phyloP scores from a whole-genome alignment of 2,329 filamentous ascomycete species.

The Akanthomyces muscarius region DNA sequence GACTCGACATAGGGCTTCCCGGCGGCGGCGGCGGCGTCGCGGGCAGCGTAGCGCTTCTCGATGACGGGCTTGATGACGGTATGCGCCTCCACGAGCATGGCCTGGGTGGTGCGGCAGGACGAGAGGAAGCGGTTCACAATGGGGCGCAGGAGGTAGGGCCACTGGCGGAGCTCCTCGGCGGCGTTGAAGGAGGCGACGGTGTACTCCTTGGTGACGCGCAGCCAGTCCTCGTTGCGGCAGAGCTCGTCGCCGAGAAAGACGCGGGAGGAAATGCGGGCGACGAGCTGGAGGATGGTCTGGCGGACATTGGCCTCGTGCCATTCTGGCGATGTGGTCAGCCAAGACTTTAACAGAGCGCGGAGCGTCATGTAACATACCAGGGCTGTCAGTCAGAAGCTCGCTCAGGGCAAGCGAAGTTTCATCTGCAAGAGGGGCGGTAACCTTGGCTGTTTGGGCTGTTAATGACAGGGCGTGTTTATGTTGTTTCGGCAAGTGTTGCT shows the following conservation, averaged over 20 bases:
- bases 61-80: constrained; percentile 36
- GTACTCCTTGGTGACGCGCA: constrained; percentile 43
- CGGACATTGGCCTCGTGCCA: constrained; percentile 19
- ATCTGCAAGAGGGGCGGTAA: constrained; percentile 15
- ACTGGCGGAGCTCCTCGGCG: constrained; percentile 31
- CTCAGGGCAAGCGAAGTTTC: constrained; percentile 13
- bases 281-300: constrained; percentile 17
- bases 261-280: constrained; percentile 27
- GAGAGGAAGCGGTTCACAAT: constrained; percentile 43
- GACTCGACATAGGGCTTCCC: constrained; percentile 37
- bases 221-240: constrained; percentile 41
- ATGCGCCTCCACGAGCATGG: constrained; percentile 12
- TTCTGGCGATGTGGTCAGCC: constrained; percentile 3
- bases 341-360: neutral
- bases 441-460: constrained; percentile 7
- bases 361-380: neutral
- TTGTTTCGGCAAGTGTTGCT: neutral
- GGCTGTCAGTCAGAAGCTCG: constrained; percentile 13
- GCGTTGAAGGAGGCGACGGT: constrained; percentile 37
- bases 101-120: constrained; percentile 31
- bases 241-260: constrained; percentile 38
- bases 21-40: constrained; percentile 23
- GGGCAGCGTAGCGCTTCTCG: constrained; percentile 40
- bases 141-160: constrained; percentile 42
- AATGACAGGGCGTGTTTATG: neutral